A percentile compares a stretch with the other conserved stretches of the same genome.
Evolutionary conservation across 371 early-diverging fungal genomes (phyloP).

Genomic region (Circinella minor): DNA sequence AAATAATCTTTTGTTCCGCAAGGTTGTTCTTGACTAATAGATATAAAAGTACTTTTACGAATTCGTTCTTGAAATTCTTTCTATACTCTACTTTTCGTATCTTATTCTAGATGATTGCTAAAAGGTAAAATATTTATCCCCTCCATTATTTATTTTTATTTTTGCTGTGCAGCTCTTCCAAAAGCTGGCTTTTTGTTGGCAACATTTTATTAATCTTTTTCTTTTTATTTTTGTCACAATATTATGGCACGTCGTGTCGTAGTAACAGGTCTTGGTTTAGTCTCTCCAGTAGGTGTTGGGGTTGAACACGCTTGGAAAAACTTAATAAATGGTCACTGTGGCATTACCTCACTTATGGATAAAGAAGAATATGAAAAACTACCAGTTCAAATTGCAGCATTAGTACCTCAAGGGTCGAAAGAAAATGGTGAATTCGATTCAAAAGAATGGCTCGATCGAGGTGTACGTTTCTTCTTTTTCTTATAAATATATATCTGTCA

Average conservation of each 20-base stretch:
- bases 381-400: constrained; percentile 84
- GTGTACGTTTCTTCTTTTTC: constrained; percentile 44
- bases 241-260: constrained; percentile 75
- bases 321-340: constrained; percentile 75
- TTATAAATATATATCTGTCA: background rate
- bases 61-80: too few relatives aligned
- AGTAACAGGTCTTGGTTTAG: constrained; percentile 94
- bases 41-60: too few relatives aligned
- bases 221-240: background rate
- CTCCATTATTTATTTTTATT: too few relatives aligned
- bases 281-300: constrained; percentile 89
- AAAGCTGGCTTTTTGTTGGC: background rate
- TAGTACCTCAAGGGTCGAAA: constrained; percentile 62
- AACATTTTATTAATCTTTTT: constrained; percentile 4
- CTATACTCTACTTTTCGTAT: too few relatives aligned
- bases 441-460: constrained; percentile 74
- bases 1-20: too few relatives aligned
- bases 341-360: constrained; percentile 72
- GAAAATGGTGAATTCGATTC: constrained; percentile 68
- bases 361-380: constrained; percentile 59
- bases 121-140: too few relatives aligned
- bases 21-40: too few relatives aligned
- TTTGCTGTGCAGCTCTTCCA: too few relatives aligned
- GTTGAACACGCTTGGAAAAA: constrained; percentile 76
- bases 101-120: too few relatives aligned